Evolutionary conservation across 768 basidiomycete genomes (phyloP), one percentile per base, ranked within the genome.

Genomic region (Tricholoma matsutake): DNA sequence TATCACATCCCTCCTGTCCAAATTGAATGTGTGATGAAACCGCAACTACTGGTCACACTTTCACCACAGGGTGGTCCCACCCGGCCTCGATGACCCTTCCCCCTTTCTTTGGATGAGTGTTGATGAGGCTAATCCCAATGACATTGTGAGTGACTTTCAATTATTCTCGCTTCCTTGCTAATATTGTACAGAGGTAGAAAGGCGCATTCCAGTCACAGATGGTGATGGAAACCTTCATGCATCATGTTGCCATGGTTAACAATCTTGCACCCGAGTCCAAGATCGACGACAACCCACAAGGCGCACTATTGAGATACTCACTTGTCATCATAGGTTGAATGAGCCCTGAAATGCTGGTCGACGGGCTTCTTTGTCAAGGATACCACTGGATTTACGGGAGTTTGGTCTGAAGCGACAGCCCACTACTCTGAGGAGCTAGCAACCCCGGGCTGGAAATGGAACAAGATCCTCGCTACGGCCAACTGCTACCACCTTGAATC

Each of bases 101-200:
- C 57, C 57, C n/a, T 28, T 45, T 22, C 43, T 32, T 29, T 58
- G 57, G 57, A 28, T 29, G 11, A 58, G 29, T 29, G 57, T 58
- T 16, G 47, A 58, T 47, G 57, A 58, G 55, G 32, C n/a, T 39
- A 39, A 56, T 34, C 55, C 55, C 10, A n/a, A 34, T 35, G 25
- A 56, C 20, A 29, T 35, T 22, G 54, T 56, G 35, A 31, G 54
- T 58, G 49, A 52, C 49, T 52, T 52, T 52, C 49, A 52, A 52
- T 52, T 52, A 52, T 52, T 52, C 49, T 52, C 18, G 29, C 49
- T 52, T 52, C 49, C 20, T 52, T 52, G 49, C 49, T 52, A 52
- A 52, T 52, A 52, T 52, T 52, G 49, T 52, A 52, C 49, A 52
- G 49, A 52, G 49, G 49, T 52, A 52, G 22, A 52, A 52, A 52